These are phyloP conservation scores for Pythium volutum DNA, from an alignment of 352 stramenopile species.

Conservation along the genomic window DNA sequence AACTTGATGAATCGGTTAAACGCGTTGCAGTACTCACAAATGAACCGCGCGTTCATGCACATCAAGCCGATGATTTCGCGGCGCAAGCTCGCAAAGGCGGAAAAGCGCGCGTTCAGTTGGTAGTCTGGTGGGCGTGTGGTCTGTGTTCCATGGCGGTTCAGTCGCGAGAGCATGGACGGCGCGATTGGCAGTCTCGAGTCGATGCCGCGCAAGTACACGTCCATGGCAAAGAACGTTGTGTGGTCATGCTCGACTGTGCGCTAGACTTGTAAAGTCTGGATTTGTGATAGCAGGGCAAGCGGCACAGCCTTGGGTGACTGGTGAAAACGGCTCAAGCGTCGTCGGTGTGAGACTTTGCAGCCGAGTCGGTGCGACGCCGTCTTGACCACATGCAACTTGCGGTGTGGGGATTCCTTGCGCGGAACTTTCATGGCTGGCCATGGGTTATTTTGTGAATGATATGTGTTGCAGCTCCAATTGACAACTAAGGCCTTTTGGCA, in stretches of 20 bases:
- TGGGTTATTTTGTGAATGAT: no score
- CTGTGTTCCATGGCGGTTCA: conserved; percentile 4
- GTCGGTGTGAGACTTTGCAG: conserved; percentile 21
- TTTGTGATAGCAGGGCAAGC: conserved; percentile 43
- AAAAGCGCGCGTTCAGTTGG: conserved; percentile 60
- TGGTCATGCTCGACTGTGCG: conserved; percentile 46
- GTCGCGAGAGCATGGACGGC: conserved; percentile 14
- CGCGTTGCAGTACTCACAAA: conserved; percentile 44
- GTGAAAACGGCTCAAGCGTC: conserved; percentile 41
- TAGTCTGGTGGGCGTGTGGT: conserved; percentile 36
- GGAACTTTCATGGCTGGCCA: no score
- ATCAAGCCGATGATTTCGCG: conserved; percentile 46
- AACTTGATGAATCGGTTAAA: conserved; percentile 44
- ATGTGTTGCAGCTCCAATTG: no score
- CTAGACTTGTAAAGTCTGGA: conserved; percentile 49
- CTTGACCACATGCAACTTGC: no score
- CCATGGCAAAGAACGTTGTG: conserved; percentile 50
- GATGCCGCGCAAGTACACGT: conserved; percentile 47
- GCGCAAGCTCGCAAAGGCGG: conserved; percentile 51
- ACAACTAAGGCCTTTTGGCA: no score
- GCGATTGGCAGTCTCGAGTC: conserved; percentile 24
- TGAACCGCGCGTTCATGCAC: conserved; percentile 43
- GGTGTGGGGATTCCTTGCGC: no score
- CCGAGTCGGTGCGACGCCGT: not conserved
- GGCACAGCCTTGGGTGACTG: conserved; percentile 50